A percentile compares a stretch with the other conserved stretches of the same genome.
These are phyloP conservation scores for Ascochyta fabae DNA, from an alignment of 2,329 filamentous ascomycete genomes.

Conservation along the genomic window DNA sequence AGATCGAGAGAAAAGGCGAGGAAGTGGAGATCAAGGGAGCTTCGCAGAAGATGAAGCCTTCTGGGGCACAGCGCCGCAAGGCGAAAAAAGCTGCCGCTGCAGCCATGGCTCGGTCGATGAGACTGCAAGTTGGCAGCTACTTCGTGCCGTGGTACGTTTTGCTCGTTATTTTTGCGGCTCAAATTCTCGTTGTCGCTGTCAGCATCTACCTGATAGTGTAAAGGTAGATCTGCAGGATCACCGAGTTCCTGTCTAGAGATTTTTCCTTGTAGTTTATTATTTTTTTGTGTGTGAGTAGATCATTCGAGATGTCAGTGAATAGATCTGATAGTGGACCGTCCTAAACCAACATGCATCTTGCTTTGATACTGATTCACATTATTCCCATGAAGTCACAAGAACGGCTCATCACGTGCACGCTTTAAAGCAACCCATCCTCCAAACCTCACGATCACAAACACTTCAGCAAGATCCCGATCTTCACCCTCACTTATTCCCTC, in stretches of 20 bases:
- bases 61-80: background rate
- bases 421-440: too few relatives aligned
- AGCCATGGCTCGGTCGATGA: background rate
- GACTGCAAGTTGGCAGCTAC: background rate
- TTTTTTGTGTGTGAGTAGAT: too few relatives aligned
- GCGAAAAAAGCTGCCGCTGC: background rate
- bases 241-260: too few relatives aligned
- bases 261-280: too few relatives aligned
- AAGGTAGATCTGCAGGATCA: background rate
- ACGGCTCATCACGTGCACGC: too few relatives aligned
- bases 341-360: too few relatives aligned
- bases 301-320: too few relatives aligned
- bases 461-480: background rate
- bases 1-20: too few relatives aligned
- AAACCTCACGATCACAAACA: background rate
- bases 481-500: background rate
- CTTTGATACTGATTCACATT: too few relatives aligned
- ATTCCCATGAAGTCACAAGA: too few relatives aligned
- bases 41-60: background rate
- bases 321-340: too few relatives aligned
- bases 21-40: too few relatives aligned
- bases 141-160: background rate
- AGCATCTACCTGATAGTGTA: background rate
- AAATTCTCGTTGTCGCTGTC: background rate
- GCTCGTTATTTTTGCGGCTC: background rate